Evolutionary conservation across 2,329 filamentous ascomycete genomes (phyloP), one percentile per base, ranked within the genome.

Genomic region (Botryotinia globosa): DNA sequence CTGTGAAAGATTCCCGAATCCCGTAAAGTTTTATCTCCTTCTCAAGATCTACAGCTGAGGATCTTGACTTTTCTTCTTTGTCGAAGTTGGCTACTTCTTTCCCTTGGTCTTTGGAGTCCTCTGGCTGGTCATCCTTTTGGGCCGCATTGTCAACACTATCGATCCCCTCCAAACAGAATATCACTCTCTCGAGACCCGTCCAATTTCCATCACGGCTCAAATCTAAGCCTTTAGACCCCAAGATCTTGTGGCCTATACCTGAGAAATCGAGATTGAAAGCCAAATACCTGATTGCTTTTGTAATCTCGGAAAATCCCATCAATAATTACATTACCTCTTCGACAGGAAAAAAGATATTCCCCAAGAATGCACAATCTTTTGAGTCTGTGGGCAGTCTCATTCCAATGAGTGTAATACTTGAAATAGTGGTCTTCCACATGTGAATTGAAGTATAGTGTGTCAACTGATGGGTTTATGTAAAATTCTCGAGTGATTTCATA

Each of bases 181-280:
- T 32, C 6, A 58, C 3, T 16, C 54, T 58, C 29, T 58, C 16
- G 3, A 58, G 8, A 4, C 54, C 0, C 6, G 16, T 14, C 10
- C 32, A 59, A 4, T 25, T 5, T 3, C 20, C 10, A 34, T 2
- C 2, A 25, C 10, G 16, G 4, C 32, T 5, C 9, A 37, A 10
- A 4, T 0, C 0, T 25, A 59, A 12, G 1, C 32, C 56, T 4
- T 6, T 0, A 37, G 0, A 0, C 9, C 32, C 56, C 9, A 59
- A 22, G 2, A 37, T 14, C 9, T 32, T 9, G 9, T 59, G 32
- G 25, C 20, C 32, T 4, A 37, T 0, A 12, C 32, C 56, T 5
- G 56, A 20, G 18, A 59, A 18, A 32, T 25, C 20, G 10, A 59
- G 32, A 59, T 34, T 22, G 37, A 59, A 59, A 22, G 56, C 56